Evolutionary conservation across 2,329 filamentous ascomycete genomes (phyloP).

Genomic region (Fusarium caatingaense): DNA sequence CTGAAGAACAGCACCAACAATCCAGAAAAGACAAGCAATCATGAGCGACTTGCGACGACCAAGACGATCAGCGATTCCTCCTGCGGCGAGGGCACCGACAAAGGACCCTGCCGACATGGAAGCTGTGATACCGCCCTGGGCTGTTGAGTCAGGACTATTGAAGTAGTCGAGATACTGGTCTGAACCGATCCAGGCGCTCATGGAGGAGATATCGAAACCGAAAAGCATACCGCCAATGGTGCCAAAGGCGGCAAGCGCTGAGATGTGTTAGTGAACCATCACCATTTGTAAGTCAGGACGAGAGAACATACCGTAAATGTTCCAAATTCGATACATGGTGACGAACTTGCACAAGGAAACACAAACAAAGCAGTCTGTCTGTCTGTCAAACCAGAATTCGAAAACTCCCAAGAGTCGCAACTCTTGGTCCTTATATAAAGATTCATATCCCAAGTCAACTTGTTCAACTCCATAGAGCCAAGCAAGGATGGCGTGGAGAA

Average conservation of each 20-base stretch:
- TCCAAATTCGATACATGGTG: conserved; percentile 53
- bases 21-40: conserved; percentile 61
- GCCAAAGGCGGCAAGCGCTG: conserved; percentile 54
- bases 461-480: not conserved
- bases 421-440: conserved; percentile 35
- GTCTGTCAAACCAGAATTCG: conserved; percentile 5
- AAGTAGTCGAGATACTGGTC: conserved; percentile 65
- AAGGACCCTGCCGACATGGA: conserved; percentile 63
- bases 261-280: conserved; percentile 13
- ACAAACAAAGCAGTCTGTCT: not conserved
- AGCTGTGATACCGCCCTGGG: conserved; percentile 62
- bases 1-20: conserved; percentile 69
- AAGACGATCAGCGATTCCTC: conserved; percentile 59
- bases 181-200: conserved; percentile 67
- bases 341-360: not conserved
- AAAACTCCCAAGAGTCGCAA: not conserved
- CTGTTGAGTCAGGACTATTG: conserved; percentile 57
- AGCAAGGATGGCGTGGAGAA: conserved; percentile 36
- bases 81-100: conserved; percentile 58
- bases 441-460: not conserved
- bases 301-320: conserved; percentile 50
- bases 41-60: conserved; percentile 59
- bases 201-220: conserved; percentile 68
- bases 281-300: not conserved
- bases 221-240: conserved; percentile 60